Percentiles rank a stretch among this genome's conserved stretches.
Evolutionary conservation across 2,329 filamentous ascomycete species (phyloP).

Genomic region (Ophiostoma populinum): DNA sequence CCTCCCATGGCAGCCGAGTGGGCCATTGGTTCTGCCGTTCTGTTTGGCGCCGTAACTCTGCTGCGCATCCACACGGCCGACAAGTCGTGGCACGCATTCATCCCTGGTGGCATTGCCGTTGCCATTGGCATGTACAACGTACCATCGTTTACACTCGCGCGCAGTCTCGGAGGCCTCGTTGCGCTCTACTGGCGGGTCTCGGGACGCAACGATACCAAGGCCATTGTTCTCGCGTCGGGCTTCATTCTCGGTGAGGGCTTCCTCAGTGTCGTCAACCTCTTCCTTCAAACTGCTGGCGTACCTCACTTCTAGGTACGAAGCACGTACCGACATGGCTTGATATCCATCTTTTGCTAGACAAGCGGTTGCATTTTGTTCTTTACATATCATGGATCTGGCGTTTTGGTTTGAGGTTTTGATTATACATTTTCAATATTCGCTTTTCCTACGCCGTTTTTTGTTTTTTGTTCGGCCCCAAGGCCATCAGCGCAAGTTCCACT

Average conservation of each 20-base stretch:
- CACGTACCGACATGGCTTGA: neutral
- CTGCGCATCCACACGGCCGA: constrained; percentile 43
- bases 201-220: constrained; percentile 46
- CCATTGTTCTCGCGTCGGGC: constrained; percentile 82
- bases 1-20: constrained; percentile 71
- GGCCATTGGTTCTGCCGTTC: constrained; percentile 52
- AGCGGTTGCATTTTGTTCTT: neutral
- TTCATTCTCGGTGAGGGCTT: constrained; percentile 87
- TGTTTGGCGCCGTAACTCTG: constrained; percentile 58
- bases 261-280: constrained; percentile 76
- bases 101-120: constrained; percentile 90
- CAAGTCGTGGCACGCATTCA: constrained; percentile 50
- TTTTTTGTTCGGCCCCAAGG: neutral
- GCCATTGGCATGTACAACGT: constrained; percentile 98
- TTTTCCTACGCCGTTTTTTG: neutral
- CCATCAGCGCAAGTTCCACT: constrained; percentile 22
- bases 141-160: constrained; percentile 82
- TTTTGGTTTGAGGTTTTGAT: neutral
- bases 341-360: neutral
- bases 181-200: constrained; percentile 60
- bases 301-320: constrained; percentile 7
- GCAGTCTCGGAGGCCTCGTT: constrained; percentile 59
- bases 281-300: constrained; percentile 49
- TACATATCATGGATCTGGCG: too few species aligned
- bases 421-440: too few species aligned